Evolutionary conservation across 495 filamentous ascomycete species (phyloP).

Genomic region (Xylaria palmicola): DNA sequence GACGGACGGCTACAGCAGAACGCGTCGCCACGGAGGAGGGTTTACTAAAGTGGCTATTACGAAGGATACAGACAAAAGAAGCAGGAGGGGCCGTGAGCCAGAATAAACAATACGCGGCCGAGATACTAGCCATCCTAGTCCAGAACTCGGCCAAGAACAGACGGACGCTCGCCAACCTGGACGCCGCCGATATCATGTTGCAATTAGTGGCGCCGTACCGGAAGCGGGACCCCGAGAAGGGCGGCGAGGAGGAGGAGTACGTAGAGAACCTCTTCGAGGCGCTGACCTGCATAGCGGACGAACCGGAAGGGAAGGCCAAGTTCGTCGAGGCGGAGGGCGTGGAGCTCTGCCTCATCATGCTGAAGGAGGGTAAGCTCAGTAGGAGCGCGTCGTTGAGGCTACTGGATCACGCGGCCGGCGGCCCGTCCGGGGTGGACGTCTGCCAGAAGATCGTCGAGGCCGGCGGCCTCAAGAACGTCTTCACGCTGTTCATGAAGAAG

Average conservation of each 20-base stretch:
- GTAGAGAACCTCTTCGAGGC: slow-evolving; percentile 90
- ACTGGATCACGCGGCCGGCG: slow-evolving; percentile 79
- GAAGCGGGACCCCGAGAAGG: slow-evolving; percentile 80
- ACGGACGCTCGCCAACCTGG: slow-evolving; percentile 57
- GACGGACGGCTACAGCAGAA: slow-evolving; percentile 59
- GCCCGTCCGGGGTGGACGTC: slow-evolving; percentile 52
- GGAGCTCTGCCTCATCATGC: slow-evolving; percentile 88
- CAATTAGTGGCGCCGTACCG: slow-evolving; percentile 88
- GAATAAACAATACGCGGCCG: slow-evolving; percentile 95
- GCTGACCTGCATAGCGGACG: slow-evolving; percentile 75
- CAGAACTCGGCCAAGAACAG: slow-evolving; percentile 64
- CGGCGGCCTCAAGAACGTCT: slow-evolving; percentile 80
- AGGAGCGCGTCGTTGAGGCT: slow-evolving; percentile 74
- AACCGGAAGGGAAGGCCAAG: slow-evolving; percentile 70
- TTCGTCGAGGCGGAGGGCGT: slow-evolving; percentile 91
- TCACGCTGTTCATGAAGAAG: slow-evolving; percentile 89
- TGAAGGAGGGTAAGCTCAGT: slow-evolving; percentile 67
- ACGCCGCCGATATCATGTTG: slow-evolving; percentile 77
- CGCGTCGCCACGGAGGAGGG: slow-evolving; percentile 65
- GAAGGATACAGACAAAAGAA: slow-evolving; percentile 48
- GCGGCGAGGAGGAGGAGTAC: slow-evolving; percentile 89
- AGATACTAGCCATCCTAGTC: slow-evolving; percentile 83
- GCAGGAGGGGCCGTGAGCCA: slow-evolving; percentile 52
- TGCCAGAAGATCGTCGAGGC: slow-evolving; percentile 78
- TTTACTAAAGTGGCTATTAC: slow-evolving; percentile 73